These are phyloP conservation scores for Pichia sp. DNA, from an alignment of 1,139 yeast species.

Conservation along the genomic window DNA sequence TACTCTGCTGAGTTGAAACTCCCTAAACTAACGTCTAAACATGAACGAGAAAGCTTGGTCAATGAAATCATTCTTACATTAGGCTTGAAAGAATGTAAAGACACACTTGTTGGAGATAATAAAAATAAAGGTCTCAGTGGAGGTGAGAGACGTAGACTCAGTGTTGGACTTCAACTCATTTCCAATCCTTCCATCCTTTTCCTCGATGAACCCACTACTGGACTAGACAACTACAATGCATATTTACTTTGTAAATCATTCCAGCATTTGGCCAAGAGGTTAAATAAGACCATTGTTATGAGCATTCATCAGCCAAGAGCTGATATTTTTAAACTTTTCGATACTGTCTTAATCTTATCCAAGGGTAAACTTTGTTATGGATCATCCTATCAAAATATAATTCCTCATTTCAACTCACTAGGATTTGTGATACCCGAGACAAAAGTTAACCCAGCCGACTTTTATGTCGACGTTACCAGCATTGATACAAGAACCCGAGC, in stretches of 20 bases:
- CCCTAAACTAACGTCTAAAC: conserved; percentile 34
- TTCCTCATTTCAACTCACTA: conserved; percentile 41
- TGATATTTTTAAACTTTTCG: conserved; percentile 69
- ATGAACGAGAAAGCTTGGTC: conserved; percentile 41
- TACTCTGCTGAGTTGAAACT: conserved; percentile 68
- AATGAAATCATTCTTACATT: conserved; percentile 55
- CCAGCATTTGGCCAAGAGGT: conserved; percentile 43
- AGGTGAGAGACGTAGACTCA: conserved; percentile 75
- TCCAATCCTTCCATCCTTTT: conserved; percentile 72
- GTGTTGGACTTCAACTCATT: conserved; percentile 71
- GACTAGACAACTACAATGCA: conserved; percentile 76
- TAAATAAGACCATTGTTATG: conserved; percentile 64
- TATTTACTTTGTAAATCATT: conserved; percentile 57
- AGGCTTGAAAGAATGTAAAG: conserved; percentile 57
- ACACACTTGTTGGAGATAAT: conserved; percentile 49
- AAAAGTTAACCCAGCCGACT: conserved; percentile 54
- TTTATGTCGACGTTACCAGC: conserved; percentile 62
- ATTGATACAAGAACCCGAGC: conserved; percentile 42
- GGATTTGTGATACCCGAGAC: conserved; percentile 39
- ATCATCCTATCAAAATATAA: conserved; percentile 14
- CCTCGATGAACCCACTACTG: conserved; percentile 87
- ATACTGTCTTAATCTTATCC: conserved; percentile 63
- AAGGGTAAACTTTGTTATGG: conserved; percentile 36
- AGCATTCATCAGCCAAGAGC: conserved; percentile 84
- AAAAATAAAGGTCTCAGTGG: conserved; percentile 72